Conservation (phyloP, 768 basidiomycete genomes). For the Tephrocybe sp. region DNA sequence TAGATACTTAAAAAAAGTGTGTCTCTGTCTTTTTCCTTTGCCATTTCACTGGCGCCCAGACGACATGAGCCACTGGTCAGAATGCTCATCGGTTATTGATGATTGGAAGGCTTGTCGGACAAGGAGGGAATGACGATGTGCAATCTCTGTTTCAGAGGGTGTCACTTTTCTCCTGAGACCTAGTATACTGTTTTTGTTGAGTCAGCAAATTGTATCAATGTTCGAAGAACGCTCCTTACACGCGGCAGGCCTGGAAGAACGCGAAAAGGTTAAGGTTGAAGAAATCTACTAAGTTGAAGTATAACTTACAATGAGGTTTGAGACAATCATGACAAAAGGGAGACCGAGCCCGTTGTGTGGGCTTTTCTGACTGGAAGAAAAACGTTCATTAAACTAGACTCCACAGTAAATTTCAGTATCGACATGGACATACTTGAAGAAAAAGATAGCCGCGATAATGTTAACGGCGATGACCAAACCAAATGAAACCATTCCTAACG, state of each 20-base stretch:
- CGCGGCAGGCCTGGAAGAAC: slow-evolving; percentile 33
- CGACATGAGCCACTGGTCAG: slow-evolving; percentile 16
- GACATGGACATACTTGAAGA: slow-evolving; percentile 28
- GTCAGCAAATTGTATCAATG: no score
- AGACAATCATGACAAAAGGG: slow-evolving; percentile 33
- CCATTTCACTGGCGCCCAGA: background rate
- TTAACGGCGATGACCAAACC: slow-evolving; percentile 30
- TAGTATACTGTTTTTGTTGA: slow-evolving; percentile 40
- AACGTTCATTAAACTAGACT: background rate
- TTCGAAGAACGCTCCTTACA: slow-evolving; percentile 22
- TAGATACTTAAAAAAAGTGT: background rate
- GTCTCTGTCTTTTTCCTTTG: background rate
- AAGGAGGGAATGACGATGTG: slow-evolving; percentile 27
- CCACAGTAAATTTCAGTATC: background rate
- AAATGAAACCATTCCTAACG: slow-evolving; percentile 33
- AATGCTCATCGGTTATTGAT: background rate
- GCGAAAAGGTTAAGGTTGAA: background rate
- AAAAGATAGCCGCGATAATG: slow-evolving; percentile 26
- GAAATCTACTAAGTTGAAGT: background rate
- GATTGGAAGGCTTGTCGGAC: slow-evolving; percentile 24
- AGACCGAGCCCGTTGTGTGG: slow-evolving; percentile 34
- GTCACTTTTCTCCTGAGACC: slow-evolving; percentile 37
- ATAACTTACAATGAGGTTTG: slow-evolving; percentile 34
- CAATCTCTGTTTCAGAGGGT: slow-evolving; percentile 32
- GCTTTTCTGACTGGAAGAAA: slow-evolving; percentile 26